These are phyloP conservation scores for Chlorella sp. DNA, from an alignment of 139 green algal genomes.

Conservation along the genomic window DNA sequence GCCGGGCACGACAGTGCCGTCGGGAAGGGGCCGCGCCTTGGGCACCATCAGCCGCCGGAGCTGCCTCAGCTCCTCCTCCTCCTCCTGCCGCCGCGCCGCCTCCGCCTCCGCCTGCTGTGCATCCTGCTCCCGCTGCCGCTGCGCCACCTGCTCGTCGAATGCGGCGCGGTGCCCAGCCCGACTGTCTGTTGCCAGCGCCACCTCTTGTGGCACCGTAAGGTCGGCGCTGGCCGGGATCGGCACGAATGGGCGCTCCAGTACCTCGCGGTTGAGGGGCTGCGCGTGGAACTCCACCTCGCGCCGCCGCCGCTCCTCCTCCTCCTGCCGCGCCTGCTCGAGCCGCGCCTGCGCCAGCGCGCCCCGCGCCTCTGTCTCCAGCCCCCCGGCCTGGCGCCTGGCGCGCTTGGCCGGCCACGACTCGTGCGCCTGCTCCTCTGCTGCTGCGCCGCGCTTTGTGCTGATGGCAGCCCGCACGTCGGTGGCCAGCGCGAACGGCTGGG, in stretches of 20 bases:
- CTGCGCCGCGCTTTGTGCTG: constrained; percentile 26
- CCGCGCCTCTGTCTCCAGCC: constrained; percentile 10
- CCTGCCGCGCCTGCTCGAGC: constrained; percentile 22
- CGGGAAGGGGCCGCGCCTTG: constrained; percentile 18
- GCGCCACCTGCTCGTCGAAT: constrained; percentile 46
- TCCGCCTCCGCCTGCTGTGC: constrained; percentile 17
- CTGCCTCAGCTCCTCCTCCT: constrained; percentile 38
- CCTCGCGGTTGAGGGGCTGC: constrained; percentile 37
- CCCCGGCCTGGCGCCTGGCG: neutral
- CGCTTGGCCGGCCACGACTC: neutral
- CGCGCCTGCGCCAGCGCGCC: constrained; percentile 8
- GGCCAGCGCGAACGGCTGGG: constrained; percentile 51
- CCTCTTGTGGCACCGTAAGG: constrained; percentile 49
- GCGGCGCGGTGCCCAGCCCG: constrained; percentile 37
- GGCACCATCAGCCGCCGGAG: constrained; percentile 36
- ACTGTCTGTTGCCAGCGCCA: constrained; percentile 37
- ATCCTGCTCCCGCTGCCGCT: constrained; percentile 43
- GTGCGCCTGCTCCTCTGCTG: constrained; percentile 2
- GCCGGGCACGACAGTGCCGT: neutral
- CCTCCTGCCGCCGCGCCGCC: constrained; percentile 33
- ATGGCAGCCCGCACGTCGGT: constrained; percentile 39
- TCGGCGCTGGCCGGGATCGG: constrained; percentile 16
- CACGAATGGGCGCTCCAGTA: constrained; percentile 31
- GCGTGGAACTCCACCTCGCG: constrained; percentile 60
- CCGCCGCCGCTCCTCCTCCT: constrained; percentile 44